Base-by-base conservation (phyloP, 139 green algal species). In the Coelastrella sp. region DNA sequence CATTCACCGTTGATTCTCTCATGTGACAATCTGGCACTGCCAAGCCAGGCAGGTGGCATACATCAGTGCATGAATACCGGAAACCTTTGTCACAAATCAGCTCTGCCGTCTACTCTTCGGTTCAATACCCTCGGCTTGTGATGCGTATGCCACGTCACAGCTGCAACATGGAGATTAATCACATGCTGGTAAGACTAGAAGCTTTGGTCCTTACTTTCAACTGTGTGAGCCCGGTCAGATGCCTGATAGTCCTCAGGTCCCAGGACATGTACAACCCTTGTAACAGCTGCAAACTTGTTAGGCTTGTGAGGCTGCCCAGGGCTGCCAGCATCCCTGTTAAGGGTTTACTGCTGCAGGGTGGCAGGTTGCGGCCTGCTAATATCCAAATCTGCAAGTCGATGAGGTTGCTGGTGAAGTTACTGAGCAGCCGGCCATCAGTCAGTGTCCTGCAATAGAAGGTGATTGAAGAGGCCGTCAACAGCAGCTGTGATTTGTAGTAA, bases 261-360 rank as follows among this genome's bases (percentile, higher is more conserved):
- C 83, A 88, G 5, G 68, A 80, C 83, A 88, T 66, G 68, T 88
- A 58, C 83, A 88, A 57, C 54, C 83, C 83, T 11, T 88, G 66
- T 19, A 88, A 68, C 68, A 88, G 66, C 83, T 88, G 58, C 66
- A 88, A 57, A 17, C 20, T 57, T 4, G 83, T 88, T 14, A 88
- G 54, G 3, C 54, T 54, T n/a, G 66, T 73, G 19, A 88, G 56
- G 16, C 65, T 73, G 16, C 68, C 83, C 17, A 80, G 10, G 16
- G 83, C 66, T 14, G 17, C 68, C 68, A 88, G 13, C 47, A 88
- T 17, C 19, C 66, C 66, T n/a, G 68, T 14, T 7, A 88, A 68
- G 17, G 83, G 83, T 73, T 80, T 88, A 61, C 68, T 88, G 83
- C 83, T 88, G 83, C 83, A 88, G 19, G 83, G 83, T 22, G 83